Percentiles rank a stretch among this genome's conserved stretches.
These are phyloP conservation scores for Fusarium clavum DNA, from an alignment of 2,329 filamentous ascomycete genomes.

Conservation along the genomic window DNA sequence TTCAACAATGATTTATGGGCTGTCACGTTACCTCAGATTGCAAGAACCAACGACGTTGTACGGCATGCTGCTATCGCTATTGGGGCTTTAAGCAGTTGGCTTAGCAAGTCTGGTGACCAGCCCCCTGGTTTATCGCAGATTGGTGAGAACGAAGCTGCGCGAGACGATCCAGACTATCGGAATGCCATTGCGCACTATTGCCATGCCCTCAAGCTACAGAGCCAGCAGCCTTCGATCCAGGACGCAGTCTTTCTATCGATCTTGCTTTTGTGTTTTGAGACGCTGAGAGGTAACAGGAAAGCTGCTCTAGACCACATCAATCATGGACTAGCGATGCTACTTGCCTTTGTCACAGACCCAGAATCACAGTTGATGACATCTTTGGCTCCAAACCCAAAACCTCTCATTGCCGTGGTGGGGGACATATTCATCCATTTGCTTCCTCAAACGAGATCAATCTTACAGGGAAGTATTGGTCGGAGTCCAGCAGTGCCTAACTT, in stretches of 20 bases:
- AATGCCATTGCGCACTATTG: constrained; percentile 53
- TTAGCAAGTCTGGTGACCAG: neutral
- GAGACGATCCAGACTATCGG: constrained; percentile 43
- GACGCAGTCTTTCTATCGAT: constrained; percentile 50
- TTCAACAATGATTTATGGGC: constrained; percentile 47
- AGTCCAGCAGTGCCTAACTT: constrained; percentile 37
- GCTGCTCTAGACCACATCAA: constrained; percentile 52
- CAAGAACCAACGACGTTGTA: constrained; percentile 43
- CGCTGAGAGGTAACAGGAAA: constrained; percentile 46
- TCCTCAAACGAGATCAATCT: constrained; percentile 25
- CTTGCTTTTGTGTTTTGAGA: constrained; percentile 50
- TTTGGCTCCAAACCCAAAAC: constrained; percentile 40
- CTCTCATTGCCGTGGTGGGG: constrained; percentile 28
- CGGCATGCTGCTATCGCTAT: constrained; percentile 50
- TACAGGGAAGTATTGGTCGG: constrained; percentile 20
- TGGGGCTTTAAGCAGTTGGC: constrained; percentile 45
- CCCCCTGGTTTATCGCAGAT: neutral
- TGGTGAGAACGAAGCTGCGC: neutral
- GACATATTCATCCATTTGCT: constrained; percentile 34
- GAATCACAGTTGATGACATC: constrained; percentile 17
- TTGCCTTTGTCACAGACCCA: constrained; percentile 48
- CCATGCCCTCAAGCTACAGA: constrained; percentile 49
- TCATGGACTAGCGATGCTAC: constrained; percentile 51
- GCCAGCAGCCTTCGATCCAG: constrained; percentile 42
- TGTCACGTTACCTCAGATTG: constrained; percentile 48